Evolutionary conservation across 352 stramenopile species (phyloP).

Genomic region (Thalassiosira exigua): DNA sequence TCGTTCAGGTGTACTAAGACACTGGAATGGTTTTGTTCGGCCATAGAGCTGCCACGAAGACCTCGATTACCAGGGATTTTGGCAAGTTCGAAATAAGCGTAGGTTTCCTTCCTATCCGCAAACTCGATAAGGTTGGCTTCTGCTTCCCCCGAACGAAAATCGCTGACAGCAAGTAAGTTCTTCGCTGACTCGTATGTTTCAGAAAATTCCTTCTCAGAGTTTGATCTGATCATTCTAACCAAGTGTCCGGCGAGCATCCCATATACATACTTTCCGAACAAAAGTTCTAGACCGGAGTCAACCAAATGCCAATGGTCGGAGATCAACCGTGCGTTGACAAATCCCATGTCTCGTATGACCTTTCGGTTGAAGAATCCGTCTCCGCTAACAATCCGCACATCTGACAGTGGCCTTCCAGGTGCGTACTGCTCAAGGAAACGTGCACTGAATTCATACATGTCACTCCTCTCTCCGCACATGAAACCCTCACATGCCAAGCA

Average conservation of each 20-base stretch:
- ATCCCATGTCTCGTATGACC: neutral
- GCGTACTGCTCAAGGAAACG: neutral
- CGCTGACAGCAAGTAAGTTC: neutral
- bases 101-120: neutral
- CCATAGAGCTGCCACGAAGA: constrained; percentile 1
- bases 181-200: neutral
- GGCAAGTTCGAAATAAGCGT: constrained; percentile 14
- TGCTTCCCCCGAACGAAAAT: neutral
- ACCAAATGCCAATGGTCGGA: too few relatives aligned
- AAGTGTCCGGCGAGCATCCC: constrained; percentile 30
- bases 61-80: constrained; percentile 17
- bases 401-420: neutral
- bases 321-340: neutral
- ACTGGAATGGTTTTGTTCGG: constrained; percentile 27
- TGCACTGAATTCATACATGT: constrained; percentile 17
- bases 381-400: neutral
- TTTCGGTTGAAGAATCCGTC: constrained; percentile 17
- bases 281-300: constrained; percentile 32
- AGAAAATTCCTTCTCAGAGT: constrained; percentile 14
- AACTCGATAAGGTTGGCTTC: constrained; percentile 2
- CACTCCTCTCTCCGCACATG: neutral
- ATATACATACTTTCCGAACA: constrained; percentile 13
- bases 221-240: constrained; percentile 18
- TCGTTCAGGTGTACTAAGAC: constrained; percentile 25
- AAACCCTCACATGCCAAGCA: constrained; percentile 14